These are phyloP conservation scores for Trametes versicolor DNA, from an alignment of 1,284 basidiomycete species.

Conservation along the genomic window DNA sequence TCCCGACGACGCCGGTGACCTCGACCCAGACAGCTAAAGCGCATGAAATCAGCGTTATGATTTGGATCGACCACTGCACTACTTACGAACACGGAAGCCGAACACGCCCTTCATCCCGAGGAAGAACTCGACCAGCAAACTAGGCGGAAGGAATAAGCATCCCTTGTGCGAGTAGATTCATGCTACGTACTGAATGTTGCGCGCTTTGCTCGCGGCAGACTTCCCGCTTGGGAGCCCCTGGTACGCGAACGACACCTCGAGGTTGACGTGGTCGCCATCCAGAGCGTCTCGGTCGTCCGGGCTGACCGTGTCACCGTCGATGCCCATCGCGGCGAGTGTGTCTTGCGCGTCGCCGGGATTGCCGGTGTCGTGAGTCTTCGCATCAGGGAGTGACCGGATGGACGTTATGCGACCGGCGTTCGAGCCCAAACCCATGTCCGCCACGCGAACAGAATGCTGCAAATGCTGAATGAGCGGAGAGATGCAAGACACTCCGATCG, in stretches of 20 bases:
- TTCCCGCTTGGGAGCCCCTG: constrained; percentile 64
- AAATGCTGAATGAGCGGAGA: not conserved
- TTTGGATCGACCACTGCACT: constrained; percentile 27
- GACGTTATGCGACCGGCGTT: constrained; percentile 49
- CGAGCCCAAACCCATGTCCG: constrained; percentile 47
- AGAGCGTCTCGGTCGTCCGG: constrained; percentile 40
- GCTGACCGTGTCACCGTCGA: constrained; percentile 33
- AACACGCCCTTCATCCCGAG: constrained; percentile 62
- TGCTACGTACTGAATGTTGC: constrained; percentile 62
- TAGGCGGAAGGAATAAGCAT: constrained; percentile 6
- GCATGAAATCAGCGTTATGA: constrained; percentile 36
- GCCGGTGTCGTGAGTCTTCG: constrained; percentile 17
- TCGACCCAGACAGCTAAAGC: constrained; percentile 77
- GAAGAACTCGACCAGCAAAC: constrained; percentile 78
- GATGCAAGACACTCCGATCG: not conserved
- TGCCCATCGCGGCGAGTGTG: constrained; percentile 33
- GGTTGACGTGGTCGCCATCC: constrained; percentile 56
- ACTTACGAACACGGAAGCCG: constrained; percentile 53
- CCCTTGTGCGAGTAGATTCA: not conserved
- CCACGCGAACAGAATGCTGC: constrained; percentile 50
- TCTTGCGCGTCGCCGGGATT: constrained; percentile 14
- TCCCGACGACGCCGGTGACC: constrained; percentile 77
- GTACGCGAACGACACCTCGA: constrained; percentile 83
- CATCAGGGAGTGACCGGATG: constrained; percentile 48
- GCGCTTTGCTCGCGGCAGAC: constrained; percentile 53